phyloP scores from a whole-genome alignment of 2,329 filamentous ascomycete genomes.

The Ceratocystis albifundus region DNA sequence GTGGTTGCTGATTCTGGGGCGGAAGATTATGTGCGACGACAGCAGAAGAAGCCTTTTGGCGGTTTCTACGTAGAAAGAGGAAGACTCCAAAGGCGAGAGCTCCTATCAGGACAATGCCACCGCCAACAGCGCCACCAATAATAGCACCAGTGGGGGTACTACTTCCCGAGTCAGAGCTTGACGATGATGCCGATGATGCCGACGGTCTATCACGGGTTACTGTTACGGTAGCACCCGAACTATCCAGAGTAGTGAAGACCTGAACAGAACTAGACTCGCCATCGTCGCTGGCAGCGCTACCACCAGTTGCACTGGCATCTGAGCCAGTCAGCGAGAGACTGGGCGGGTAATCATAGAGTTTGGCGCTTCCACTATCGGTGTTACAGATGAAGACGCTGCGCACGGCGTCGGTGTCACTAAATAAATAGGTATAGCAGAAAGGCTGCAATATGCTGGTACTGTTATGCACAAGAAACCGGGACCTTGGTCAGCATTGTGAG shows the following conservation, averaged over 20 bases:
- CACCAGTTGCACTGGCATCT: constrained; percentile 3
- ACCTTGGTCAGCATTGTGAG: constrained; percentile 18
- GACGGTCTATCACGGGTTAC: not conserved
- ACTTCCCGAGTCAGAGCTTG: constrained; percentile 16
- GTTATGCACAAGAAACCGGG: not conserved
- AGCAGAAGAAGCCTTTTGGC: not conserved
- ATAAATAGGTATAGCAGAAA: constrained; percentile 29
- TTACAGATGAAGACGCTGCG: constrained; percentile 27
- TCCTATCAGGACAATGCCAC: constrained; percentile 32
- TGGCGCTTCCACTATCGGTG: constrained; percentile 25
- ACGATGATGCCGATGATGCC: not conserved
- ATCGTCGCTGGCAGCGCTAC: not conserved
- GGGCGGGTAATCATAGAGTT: constrained; percentile 28
- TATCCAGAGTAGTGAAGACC: constrained; percentile 17
- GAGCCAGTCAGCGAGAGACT: constrained; percentile 25
- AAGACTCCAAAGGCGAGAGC: constrained; percentile 34
- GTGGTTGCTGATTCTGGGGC: not conserved
- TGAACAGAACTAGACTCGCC: constrained; percentile 18
- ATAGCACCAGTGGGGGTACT: constrained; percentile 35
- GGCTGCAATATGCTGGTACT: constrained; percentile 23
- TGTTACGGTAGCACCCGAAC: not conserved
- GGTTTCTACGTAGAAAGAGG: constrained; percentile 33
- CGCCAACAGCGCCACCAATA: constrained; percentile 27
- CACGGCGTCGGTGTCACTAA: constrained; percentile 25
- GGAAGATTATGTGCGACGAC: not conserved